A percentile compares a stretch with the other conserved stretches of the same genome.
Evolutionary conservation across 78 protist species (phyloP).

Genomic region (Protostelium mycophagum): DNA sequence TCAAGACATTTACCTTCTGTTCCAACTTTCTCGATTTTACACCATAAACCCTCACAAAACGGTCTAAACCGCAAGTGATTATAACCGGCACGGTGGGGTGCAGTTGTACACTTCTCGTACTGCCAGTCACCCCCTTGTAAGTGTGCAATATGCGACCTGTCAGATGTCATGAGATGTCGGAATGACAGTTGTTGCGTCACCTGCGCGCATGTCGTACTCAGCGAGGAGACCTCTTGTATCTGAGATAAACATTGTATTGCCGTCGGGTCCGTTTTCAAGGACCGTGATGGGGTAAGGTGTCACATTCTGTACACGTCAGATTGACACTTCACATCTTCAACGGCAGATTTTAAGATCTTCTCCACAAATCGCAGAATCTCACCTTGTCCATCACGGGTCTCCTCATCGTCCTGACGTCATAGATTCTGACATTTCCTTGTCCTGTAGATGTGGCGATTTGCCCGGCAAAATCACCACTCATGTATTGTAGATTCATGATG

Average conservation of each 20-base stretch:
- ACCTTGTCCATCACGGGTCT: background rate
- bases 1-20: constrained; percentile 3
- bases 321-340: background rate
- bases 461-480: background rate
- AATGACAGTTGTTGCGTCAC: too few relatives aligned
- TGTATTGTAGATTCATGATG: background rate
- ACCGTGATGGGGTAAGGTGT: too few relatives aligned
- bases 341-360: background rate
- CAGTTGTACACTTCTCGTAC: constrained; percentile 12
- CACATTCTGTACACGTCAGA: background rate
- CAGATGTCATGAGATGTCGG: constrained; percentile 30
- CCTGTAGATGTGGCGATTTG: background rate
- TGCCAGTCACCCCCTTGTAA: constrained; percentile 27
- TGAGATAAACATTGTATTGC: background rate
- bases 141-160: constrained; percentile 8
- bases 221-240: background rate
- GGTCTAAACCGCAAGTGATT: constrained; percentile 25
- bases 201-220: background rate
- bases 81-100: constrained; percentile 33
- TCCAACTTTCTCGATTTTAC: constrained; percentile 3
- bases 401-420: background rate
- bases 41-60: constrained; percentile 17
- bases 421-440: background rate
- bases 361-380: background rate
- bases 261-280: background rate